These are phyloP conservation scores for Aspergillus floridensis DNA, from an alignment of 2,329 filamentous ascomycete genomes.

Conservation along the genomic window DNA sequence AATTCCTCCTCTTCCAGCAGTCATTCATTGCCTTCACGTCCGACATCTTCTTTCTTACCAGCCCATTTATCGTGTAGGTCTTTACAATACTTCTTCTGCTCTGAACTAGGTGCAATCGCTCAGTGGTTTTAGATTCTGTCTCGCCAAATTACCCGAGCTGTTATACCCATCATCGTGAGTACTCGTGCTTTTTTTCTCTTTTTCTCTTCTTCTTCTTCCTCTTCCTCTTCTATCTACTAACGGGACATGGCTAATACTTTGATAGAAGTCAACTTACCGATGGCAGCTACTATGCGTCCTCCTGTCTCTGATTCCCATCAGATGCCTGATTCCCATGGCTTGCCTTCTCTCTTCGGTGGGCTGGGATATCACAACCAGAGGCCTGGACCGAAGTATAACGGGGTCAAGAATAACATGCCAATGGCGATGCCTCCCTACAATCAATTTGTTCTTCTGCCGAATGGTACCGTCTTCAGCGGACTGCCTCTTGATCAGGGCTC, in stretches of 20 bases:
- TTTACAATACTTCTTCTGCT: background rate
- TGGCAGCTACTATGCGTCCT: background rate
- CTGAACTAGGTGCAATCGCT: background rate
- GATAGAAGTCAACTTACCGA: background rate
- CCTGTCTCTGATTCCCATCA: constrained; percentile 1
- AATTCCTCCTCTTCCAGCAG: background rate
- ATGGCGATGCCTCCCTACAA: constrained; percentile 26
- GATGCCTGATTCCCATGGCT: constrained; percentile 2
- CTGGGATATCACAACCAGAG: constrained; percentile 31
- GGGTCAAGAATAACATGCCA: constrained; percentile 27
- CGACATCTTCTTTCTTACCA: background rate
- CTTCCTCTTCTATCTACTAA: background rate
- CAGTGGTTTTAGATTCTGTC: background rate
- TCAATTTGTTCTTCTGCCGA: constrained; percentile 33
- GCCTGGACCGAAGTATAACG: constrained; percentile 25
- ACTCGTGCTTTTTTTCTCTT: no score
- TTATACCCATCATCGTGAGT: background rate
- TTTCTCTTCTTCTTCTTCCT: background rate
- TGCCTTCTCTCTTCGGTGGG: constrained; percentile 27
- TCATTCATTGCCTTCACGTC: constrained; percentile 3
- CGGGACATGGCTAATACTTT: background rate
- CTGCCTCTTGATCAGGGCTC: constrained; percentile 30
- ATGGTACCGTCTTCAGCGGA: constrained; percentile 32
- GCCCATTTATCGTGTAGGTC: constrained; percentile 3
- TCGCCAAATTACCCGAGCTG: background rate